Conservation (phyloP, 352 stramenopile species). For the Globisporangium barbulae region DNA sequence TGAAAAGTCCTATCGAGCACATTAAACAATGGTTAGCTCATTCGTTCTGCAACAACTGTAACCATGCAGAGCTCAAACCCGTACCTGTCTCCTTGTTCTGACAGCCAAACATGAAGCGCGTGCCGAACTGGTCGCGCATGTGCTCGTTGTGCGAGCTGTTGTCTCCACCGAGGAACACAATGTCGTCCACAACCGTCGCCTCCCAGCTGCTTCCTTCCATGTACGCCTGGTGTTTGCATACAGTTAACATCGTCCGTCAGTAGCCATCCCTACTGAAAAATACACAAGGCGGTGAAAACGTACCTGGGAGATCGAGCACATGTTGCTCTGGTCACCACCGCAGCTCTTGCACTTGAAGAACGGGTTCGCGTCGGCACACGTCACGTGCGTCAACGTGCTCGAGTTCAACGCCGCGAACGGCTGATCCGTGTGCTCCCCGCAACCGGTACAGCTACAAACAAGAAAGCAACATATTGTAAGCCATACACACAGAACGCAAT, state of each 20-base stretch:
- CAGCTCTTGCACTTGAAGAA: constrained; percentile 69
- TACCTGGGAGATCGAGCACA: constrained; percentile 62
- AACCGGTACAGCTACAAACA: constrained; percentile 44
- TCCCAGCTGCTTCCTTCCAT: constrained; percentile 87
- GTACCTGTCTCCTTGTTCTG: constrained; percentile 68
- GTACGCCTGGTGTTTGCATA: constrained; percentile 46
- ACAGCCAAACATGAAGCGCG: constrained; percentile 80
- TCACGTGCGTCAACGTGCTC: constrained; percentile 67
- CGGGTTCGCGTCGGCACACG: constrained; percentile 35
- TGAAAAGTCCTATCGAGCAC: constrained; percentile 51
- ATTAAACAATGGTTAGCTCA: neutral
- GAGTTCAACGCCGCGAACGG: constrained; percentile 59
- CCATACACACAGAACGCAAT: neutral
- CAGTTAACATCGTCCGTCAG: neutral
- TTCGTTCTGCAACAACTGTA: neutral
- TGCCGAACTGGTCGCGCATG: constrained; percentile 64
- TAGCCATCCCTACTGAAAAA: neutral
- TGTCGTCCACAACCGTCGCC: constrained; percentile 73
- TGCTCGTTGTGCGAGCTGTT: constrained; percentile 39
- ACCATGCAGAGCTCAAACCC: neutral
- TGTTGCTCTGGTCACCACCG: constrained; percentile 21
- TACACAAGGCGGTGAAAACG: neutral
- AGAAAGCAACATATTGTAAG: neutral
- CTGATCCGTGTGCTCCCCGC: constrained; percentile 72
- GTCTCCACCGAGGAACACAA: constrained; percentile 73